These are phyloP conservation scores for Calonectria montana DNA, from an alignment of 2,329 filamentous ascomycete genomes.

Conservation along the genomic window DNA sequence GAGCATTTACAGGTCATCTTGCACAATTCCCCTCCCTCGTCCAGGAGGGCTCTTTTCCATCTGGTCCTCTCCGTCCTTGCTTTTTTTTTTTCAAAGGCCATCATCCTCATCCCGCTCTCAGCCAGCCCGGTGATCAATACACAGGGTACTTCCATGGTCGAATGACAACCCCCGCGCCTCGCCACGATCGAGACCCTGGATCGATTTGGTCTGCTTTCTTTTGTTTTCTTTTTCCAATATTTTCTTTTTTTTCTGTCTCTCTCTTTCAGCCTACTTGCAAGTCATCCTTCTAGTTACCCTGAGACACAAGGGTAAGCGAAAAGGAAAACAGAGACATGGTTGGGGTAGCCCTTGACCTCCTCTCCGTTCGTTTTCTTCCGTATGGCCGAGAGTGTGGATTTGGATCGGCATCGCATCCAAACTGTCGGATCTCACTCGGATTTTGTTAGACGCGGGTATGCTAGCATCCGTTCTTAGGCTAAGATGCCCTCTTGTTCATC, in stretches of 20 bases:
- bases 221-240: neutral
- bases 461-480: neutral
- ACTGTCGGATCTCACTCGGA: neutral
- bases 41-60: neutral
- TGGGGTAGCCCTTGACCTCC: neutral
- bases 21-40: neutral
- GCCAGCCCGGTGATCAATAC: neutral
- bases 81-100: neutral
- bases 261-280: neutral
- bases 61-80: neutral
- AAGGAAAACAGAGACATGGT: neutral
- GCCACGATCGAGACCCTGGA: neutral
- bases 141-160: neutral
- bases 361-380: neutral
- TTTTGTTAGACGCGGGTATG: neutral
- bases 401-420: constrained; percentile 12
- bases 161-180: neutral
- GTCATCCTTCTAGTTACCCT: neutral
- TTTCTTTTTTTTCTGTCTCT: neutral
- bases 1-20: neutral
- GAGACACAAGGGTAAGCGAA: constrained; percentile 2
- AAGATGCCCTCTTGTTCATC: neutral
- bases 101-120: neutral
- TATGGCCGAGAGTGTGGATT: constrained; percentile 7
- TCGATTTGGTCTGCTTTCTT: neutral